A percentile compares a stretch with the other conserved stretches of the same genome.
phyloP scores from a whole-genome alignment of 2,329 filamentous ascomycete species.

The Colletotrichum lini region DNA sequence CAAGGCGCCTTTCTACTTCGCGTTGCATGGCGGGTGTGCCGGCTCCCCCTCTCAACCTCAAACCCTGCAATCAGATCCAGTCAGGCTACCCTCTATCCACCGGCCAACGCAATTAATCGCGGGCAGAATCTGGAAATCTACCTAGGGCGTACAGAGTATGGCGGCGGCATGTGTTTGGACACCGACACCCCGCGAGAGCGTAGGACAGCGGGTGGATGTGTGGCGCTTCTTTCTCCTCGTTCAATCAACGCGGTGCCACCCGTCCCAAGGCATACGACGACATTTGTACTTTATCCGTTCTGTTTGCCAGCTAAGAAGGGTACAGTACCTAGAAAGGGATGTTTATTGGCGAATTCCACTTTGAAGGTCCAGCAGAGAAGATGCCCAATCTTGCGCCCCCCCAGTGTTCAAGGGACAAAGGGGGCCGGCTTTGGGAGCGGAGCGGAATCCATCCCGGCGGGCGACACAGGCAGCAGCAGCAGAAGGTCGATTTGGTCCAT shows the following conservation, averaged over 20 bases:
- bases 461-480: not conserved
- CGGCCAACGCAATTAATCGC: slow-evolving; percentile 3
- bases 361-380: too few relatives aligned
- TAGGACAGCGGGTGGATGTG: not conserved
- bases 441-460: slow-evolving; percentile 6
- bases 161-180: slow-evolving; percentile 18
- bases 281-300: too few relatives aligned
- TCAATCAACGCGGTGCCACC: slow-evolving; percentile 11
- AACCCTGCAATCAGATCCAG: not conserved
- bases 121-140: slow-evolving; percentile 4
- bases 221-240: not conserved
- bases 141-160: slow-evolving; percentile 15
- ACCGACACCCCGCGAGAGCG: slow-evolving; percentile 26
- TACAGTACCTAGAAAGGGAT: not conserved
- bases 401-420: not conserved
- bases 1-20: slow-evolving; percentile 22
- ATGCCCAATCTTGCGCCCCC: too few relatives aligned
- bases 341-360: too few relatives aligned
- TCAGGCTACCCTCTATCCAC: slow-evolving; percentile 17
- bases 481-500: not conserved
- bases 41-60: slow-evolving; percentile 24
- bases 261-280: not conserved
- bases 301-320: not conserved
- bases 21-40: slow-evolving; percentile 25
- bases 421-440: not conserved